Percentiles rank a stretch among this genome's conserved stretches.
Conservation (phyloP, 352 stramenopile genomes). For the Thalassiosira oceanica region DNA sequence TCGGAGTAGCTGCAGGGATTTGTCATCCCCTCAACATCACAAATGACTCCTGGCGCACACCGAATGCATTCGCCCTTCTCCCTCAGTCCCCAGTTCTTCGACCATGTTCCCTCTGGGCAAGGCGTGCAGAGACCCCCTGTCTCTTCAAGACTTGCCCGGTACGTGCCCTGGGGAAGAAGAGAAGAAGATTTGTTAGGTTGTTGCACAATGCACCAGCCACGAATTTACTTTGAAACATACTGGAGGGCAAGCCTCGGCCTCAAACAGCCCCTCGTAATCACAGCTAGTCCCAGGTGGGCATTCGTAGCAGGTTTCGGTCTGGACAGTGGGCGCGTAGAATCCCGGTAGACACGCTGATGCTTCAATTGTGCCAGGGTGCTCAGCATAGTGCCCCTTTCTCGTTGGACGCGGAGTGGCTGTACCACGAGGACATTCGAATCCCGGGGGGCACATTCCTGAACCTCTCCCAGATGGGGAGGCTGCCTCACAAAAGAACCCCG, state of each 20-base stretch:
- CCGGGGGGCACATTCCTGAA: conserved; percentile 89
- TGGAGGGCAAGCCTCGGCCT: conserved; percentile 87
- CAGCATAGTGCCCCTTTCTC: conserved; percentile 87
- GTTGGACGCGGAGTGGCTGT: conserved; percentile 92
- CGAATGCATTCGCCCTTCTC: conserved; percentile 90
- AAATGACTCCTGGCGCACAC: conserved; percentile 90
- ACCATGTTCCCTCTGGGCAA: conserved; percentile 87
- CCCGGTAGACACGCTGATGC: conserved; percentile 90
- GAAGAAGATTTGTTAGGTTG: no score
- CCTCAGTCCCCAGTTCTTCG: conserved; percentile 96
- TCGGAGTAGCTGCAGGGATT: conserved; percentile 89
- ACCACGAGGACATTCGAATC: conserved; percentile 91
- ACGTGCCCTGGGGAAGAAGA: no score
- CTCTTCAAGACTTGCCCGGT: no score
- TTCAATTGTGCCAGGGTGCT: conserved; percentile 88
- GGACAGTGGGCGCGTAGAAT: conserved; percentile 94
- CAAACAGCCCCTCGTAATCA: conserved; percentile 47
- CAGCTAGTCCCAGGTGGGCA: conserved; percentile 52
- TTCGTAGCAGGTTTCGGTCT: conserved; percentile 86
- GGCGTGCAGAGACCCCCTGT: no score
- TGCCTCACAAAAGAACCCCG: conserved; percentile 94
- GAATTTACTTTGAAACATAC: no score
- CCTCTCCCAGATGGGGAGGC: conserved; percentile 89
- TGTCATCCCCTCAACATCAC: conserved; percentile 92
- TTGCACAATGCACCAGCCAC: no score